Conservation (phyloP, 1,284 basidiomycete genomes). For the Peniophora sp. region DNA sequence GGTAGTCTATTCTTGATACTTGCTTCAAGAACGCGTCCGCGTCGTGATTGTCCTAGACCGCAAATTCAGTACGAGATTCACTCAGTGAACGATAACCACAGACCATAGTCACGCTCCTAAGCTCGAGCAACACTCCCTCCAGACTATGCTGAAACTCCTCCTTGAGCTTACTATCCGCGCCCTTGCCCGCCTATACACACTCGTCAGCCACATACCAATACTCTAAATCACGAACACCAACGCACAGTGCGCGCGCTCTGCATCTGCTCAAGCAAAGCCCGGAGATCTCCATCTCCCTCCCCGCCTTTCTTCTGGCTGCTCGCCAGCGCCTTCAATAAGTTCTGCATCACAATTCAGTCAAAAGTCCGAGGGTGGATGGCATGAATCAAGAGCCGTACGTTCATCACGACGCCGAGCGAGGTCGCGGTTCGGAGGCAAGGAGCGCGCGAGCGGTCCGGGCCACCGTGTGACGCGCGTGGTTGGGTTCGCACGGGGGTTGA, state of each 20-base stretch:
- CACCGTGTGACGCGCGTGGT: conserved; percentile 1
- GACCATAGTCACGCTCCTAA: conserved; percentile 73
- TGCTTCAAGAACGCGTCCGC: conserved; percentile 86
- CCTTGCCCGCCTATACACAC: conserved; percentile 34
- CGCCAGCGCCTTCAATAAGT: conserved; percentile 71
- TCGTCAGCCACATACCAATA: conserved; percentile 8
- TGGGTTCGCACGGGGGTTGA: too few relatives aligned
- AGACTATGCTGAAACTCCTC: conserved; percentile 89
- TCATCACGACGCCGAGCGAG: conserved; percentile 24
- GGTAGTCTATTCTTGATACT: conserved; percentile 79
- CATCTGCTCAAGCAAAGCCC: conserved; percentile 62
- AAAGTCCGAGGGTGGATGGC: conserved; percentile 18
- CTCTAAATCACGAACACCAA: conserved; percentile 13
- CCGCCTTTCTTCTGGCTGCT: conserved; percentile 51
- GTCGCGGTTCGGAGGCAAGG: conserved; percentile 5
- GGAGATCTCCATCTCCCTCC: conserved; percentile 54
- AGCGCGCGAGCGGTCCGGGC: conserved; percentile 1
- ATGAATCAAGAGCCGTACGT: conserved; percentile 25
- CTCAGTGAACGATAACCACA: conserved; percentile 19
- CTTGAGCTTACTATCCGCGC: conserved; percentile 64
- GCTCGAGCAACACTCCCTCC: conserved; percentile 79
- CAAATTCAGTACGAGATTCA: conserved; percentile 14
- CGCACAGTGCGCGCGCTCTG: conserved; percentile 60
- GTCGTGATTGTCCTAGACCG: conserved; percentile 72
- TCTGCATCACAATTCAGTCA: conserved; percentile 32